Percentiles rank a stretch among this genome's conserved stretches.
phyloP scores from a whole-genome alignment of 108 stramenopile species.

The Conticribra weissflogii region DNA sequence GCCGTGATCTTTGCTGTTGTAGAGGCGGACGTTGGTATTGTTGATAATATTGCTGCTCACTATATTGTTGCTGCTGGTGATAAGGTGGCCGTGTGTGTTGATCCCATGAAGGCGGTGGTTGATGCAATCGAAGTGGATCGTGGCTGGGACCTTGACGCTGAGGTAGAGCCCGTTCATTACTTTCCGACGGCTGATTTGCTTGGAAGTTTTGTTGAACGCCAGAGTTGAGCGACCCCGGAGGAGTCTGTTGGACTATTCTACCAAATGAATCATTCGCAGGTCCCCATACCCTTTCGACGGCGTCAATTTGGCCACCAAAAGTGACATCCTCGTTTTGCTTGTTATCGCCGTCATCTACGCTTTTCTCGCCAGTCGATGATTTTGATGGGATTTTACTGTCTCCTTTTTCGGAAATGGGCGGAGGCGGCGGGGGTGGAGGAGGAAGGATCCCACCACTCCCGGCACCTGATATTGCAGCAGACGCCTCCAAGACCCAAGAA shows the following conservation, averaged over 20 bases:
- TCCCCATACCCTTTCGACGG: no score
- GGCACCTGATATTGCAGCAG: not conserved
- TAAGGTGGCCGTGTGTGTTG: not conserved
- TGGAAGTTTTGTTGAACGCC: no score
- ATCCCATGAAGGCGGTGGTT: not conserved
- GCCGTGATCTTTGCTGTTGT: conserved; percentile 3
- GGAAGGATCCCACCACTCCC: conserved; percentile 14
- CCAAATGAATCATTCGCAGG: no score
- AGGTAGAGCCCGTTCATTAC: conserved; percentile 15
- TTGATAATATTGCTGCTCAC: conserved; percentile 5
- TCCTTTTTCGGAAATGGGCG: conserved; percentile 1
- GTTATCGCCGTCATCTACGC: no score
- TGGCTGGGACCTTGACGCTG: conserved; percentile 12
- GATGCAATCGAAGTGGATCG: conserved; percentile 3
- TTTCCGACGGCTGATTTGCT: conserved; percentile 19
- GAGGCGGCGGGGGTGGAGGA: conserved; percentile 32
- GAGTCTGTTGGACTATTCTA: no score
- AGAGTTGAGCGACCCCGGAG: no score
- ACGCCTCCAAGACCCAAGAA: conserved; percentile 3
- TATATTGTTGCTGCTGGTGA: conserved; percentile 7
- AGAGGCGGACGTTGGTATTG: conserved; percentile 4
- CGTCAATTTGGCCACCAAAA: no score
- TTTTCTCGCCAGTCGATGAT: no score
- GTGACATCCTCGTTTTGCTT: no score
- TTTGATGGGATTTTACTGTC: no score